A percentile compares a stretch with the other conserved stretches of the same genome.
phyloP scores from a whole-genome alignment of 129 eudicot species.

The Solidago caesia region DNA sequence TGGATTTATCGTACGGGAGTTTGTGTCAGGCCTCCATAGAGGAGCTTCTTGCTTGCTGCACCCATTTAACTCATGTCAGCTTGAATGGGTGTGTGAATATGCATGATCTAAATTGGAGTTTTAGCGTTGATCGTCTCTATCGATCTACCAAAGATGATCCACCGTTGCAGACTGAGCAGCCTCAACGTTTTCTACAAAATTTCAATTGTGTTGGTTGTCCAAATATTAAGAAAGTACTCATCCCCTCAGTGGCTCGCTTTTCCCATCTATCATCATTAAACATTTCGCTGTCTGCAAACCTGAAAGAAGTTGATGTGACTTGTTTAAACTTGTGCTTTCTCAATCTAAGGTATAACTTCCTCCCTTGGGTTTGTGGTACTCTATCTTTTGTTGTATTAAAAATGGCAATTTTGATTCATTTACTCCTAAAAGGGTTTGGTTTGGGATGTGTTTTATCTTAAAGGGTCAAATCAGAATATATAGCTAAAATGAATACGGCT shows the following conservation, averaged over 20 bases:
- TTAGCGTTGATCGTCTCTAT: constrained; percentile 30
- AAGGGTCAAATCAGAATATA: too few relatives aligned
- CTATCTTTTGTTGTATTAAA: not conserved
- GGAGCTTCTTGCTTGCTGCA: constrained; percentile 82
- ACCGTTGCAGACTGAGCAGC: constrained; percentile 29
- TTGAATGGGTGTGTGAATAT: constrained; percentile 88
- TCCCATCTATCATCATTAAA: constrained; percentile 66
- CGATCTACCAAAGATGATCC: constrained; percentile 18
- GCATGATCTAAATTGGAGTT: constrained; percentile 91
- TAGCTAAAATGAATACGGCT: too few relatives aligned
- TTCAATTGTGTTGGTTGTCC: constrained; percentile 96
- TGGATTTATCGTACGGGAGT: constrained; percentile 90
- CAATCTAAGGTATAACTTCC: constrained; percentile 65
- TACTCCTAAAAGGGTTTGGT: not conserved
- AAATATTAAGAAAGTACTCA: constrained; percentile 71
- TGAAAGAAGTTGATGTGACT: constrained; percentile 81
- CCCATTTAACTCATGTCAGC: constrained; percentile 86
- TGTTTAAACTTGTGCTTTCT: constrained; percentile 74
- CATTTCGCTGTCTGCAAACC: constrained; percentile 74
- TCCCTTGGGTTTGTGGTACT: constrained; percentile 2
- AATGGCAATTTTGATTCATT: not conserved
- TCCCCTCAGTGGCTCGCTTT: constrained; percentile 63
- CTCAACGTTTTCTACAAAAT: constrained; percentile 61
- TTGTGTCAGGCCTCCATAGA: constrained; percentile 88
- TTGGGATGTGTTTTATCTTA: not conserved